Evolutionary conservation across 441 rosid genomes (phyloP).

Genomic region (Melastoma candidum): DNA sequence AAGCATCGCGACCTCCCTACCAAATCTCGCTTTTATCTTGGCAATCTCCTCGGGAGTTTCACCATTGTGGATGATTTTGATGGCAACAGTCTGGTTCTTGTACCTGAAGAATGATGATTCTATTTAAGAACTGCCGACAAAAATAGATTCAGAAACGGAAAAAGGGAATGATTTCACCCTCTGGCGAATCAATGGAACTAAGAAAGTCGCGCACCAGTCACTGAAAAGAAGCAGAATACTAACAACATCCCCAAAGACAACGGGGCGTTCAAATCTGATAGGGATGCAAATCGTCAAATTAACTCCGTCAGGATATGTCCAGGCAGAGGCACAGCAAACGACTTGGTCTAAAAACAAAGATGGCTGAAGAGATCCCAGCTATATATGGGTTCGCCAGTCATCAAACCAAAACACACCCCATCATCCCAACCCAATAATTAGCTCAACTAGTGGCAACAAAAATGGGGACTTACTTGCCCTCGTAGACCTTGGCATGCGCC

Average conservation of each 20-base stretch:
- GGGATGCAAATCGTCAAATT: too few species aligned
- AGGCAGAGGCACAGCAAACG: neutral
- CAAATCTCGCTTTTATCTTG: slow-evolving; percentile 43
- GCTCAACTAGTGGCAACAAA: neutral
- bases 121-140: neutral
- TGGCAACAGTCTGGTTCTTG: slow-evolving; percentile 52
- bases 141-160: neutral
- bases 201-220: too few species aligned
- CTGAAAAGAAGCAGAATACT: too few species aligned
- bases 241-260: too few species aligned
- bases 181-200: too few species aligned
- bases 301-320: neutral
- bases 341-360: neutral
- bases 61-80: slow-evolving; percentile 46
- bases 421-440: neutral
- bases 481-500: slow-evolving; percentile 66
- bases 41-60: slow-evolving; percentile 44
- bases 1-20: slow-evolving; percentile 53
- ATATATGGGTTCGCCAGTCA: neutral
- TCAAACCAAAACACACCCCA: slow-evolving; percentile 3
- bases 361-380: too few species aligned
- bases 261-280: too few species aligned
- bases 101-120: slow-evolving; percentile 23
- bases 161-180: neutral
- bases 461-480: slow-evolving; percentile 46